These are phyloP conservation scores for Fusarium subglutinans DNA, from an alignment of 2,329 filamentous ascomycete genomes.

Conservation along the genomic window DNA sequence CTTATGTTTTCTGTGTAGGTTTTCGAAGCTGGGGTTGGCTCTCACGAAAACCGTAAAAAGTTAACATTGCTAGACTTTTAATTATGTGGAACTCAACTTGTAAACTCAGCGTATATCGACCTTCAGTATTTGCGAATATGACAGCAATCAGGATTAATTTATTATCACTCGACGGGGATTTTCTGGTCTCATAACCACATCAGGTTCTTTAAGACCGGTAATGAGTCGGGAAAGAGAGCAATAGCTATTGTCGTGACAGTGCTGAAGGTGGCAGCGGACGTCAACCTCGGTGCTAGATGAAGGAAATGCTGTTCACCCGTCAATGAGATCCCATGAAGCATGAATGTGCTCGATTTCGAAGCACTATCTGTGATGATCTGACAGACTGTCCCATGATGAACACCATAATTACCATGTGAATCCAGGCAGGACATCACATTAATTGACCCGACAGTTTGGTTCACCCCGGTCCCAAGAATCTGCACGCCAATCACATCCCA, in stretches of 20 bases:
- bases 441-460: neutral
- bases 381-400: neutral
- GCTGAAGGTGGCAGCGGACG: neutral
- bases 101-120: neutral
- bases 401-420: neutral
- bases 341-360: neutral
- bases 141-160: too few relatives aligned
- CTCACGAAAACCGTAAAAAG: neutral
- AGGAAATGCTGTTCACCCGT: neutral
- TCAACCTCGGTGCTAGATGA: neutral
- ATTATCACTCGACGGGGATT: accelerated
- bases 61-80: neutral
- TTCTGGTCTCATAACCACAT: neutral
- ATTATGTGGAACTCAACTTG: neutral
- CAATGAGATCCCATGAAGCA: too few relatives aligned
- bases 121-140: neutral
- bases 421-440: neutral
- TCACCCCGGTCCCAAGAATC: neutral
- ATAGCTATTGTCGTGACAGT: accelerated
- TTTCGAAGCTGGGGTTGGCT: neutral
- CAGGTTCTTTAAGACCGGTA: neutral
- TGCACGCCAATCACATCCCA: neutral
- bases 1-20: neutral
- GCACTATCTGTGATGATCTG: neutral
- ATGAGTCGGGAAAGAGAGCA: neutral